Base-by-base conservation (phyloP, 1,139 yeast genomes). In the Taphrina deformans region DNA sequence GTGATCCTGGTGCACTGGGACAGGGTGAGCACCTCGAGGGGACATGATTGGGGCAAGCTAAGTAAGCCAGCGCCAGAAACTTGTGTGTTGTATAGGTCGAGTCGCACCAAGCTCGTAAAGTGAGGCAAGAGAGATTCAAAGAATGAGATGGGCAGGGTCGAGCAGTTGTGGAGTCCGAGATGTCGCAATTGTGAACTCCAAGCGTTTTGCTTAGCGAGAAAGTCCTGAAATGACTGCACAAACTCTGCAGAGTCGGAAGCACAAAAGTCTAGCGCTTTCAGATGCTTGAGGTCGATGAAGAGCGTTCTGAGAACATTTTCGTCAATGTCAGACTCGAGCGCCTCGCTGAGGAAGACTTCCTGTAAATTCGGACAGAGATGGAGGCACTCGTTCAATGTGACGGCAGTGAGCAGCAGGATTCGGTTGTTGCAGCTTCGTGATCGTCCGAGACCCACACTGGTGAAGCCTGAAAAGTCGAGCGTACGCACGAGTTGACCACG, bases 391-490 rank as follows among this genome's bases (percentile, higher is more conserved):
- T 83, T 74, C 38, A 91, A 85, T 1, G 97, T 91, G 31, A 79
- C 77, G 55, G 87, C 80, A 0, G 97, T 91, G 51, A 91, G 90
- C 89, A 90, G 89, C 75, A 90, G 96, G 70, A 91, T 91, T 75
- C 89, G 96, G 75, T 85, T 86, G 76, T 89, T 91, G 96, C 90
- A 90, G 70, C 88, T 83, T 7, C 89, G 89, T 0, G 97, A 88
- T 69, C 97, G 80, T 2, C 97, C 97, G 62, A 91, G 79, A 0
- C 97, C 97, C 62, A 92, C 87, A 1, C 95, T 87, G 0, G 97
- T 90, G 74, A 91, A 88, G 69, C 89, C 93, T 72, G 88, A 89
- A 73, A 91, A 61, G 53, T 52, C 59, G 29, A 61, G 59, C 27
- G 48, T 44, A 18, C 52, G 31, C n/a, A 61, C 65, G 33, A 50